Evolutionary conservation across 495 filamentous ascomycete species (phyloP), one percentile per base, ranked within the genome.

Genomic region (Hypoxylon intermedium): DNA sequence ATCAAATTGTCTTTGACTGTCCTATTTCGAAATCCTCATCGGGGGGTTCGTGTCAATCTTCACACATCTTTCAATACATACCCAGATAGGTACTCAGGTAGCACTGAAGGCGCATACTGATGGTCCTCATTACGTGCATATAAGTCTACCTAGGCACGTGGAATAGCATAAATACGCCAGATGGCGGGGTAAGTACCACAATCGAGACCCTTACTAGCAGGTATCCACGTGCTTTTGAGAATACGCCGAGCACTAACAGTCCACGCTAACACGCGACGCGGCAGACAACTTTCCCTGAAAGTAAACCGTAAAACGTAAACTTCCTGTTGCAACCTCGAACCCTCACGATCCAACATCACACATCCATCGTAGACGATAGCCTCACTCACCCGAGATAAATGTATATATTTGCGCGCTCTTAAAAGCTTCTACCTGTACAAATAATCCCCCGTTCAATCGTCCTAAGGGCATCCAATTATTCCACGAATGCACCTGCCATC

Each of bases 401-500:
- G 12, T 34, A n/a, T 34, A n/a, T 34, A 34, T 15, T 15, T 13
- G 34, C 6, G n/a, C 11, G 15, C n/a, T 4, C 24, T 3, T 37
- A 13, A 4, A 37, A 12, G 3, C 31, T 34, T 34, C 12, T 34
- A 34, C 11, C n/a, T 15, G 24, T 26, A 26, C 24, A 15, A 15
- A n/a, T n/a, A n/a, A n/a, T n/a, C n/a, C n/a, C n/a, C n/a, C n/a
- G 3, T 37, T 6, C 5, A 37, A 13, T 37, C 34, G 12, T 37
- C 34, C 34, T 37, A 15, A 15, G 5, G 2, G n/a, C 30, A n/a
- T n/a, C n/a, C n/a, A n/a, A n/a, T n/a, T n/a, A 4, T 11, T 33
- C 26, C 23, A 19, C 37, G 53, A 44, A 69, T 69, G 67, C 64
- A 42, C 45, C 23, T 3, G 19, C 38, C 6, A 16, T 46, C 34